Base-by-base conservation (phyloP, 1,139 yeast genomes). In the Nakaseomyces delphensis region DNA sequence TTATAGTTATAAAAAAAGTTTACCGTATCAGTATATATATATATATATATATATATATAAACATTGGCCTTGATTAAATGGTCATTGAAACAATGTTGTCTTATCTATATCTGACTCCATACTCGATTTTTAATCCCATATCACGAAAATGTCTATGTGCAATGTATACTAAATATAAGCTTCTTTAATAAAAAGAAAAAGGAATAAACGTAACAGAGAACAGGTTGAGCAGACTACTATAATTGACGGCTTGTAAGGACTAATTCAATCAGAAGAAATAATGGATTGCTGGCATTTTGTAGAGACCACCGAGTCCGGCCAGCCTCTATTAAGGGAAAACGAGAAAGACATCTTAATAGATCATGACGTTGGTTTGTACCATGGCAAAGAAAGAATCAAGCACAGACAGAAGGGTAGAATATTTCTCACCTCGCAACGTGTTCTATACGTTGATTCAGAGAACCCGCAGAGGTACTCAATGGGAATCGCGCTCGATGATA, bases 321-420 rank as follows among this genome's bases (percentile, higher is more conserved):
- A 74, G 33, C 79, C 78, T 1, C 60, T 68, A 1, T 59, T 73
- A 16, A 51, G 66, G 18, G 67, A 66, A 27, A 62, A 56, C 39
- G 79, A 74, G 53, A 56, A 62, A 15, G 74, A 71, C 47, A 56
- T 71, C 3, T 55, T 69, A 14, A 72, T 79, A 3, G 71, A 71
- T 39, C 78, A 77, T 48, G 64, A 69, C 39, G 71, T 82, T 2
- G 93, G 93, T 0, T 57, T 83, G 4, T 83, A 83, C 56, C 85
- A 79, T 53, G 91, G 87, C 18, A 76, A 76, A 45, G 68, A 68
- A 52, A 84, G 84, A 63, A 73, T 84, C 16, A 43, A 66, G 2
- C 68, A 74, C 25, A 75, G 79, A 45, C 95, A 85, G 56, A 66
- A 73, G 48, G 97, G 97, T 0, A 67, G 95, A 32, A 56, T 83